Percentiles rank a stretch among this genome's conserved stretches.
phyloP scores from a whole-genome alignment of 2,329 filamentous ascomycete species.

The Fusarium sp. region DNA sequence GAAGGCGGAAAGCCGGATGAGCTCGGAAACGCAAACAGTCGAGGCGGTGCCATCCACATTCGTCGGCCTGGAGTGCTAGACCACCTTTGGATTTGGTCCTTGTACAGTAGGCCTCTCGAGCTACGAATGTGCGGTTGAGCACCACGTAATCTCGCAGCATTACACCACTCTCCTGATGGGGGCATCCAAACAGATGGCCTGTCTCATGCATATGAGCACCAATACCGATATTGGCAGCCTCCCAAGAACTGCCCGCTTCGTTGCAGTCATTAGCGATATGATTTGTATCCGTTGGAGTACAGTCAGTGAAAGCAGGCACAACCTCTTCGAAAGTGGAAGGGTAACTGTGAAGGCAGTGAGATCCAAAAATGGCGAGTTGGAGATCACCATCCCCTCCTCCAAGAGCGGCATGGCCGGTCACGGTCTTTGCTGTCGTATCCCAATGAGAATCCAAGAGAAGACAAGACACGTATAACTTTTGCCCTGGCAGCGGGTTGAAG shows the following conservation, averaged over 20 bases:
- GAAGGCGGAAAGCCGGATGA: constrained; percentile 89
- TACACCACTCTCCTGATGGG: constrained; percentile 88
- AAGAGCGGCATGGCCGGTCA: constrained; percentile 85
- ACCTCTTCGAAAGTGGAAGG: constrained; percentile 90
- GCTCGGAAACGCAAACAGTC: constrained; percentile 89
- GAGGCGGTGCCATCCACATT: constrained; percentile 91
- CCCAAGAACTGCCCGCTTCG: constrained; percentile 91
- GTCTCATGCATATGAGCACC: constrained; percentile 92
- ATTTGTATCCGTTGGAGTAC: constrained; percentile 84
- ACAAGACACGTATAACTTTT: constrained; percentile 88
- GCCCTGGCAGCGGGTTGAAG: constrained; percentile 77
- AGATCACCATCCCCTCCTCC: constrained; percentile 78
- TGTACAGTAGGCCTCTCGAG: constrained; percentile 85
- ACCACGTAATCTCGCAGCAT: constrained; percentile 91
- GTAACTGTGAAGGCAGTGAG: constrained; percentile 90
- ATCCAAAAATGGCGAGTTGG: constrained; percentile 89
- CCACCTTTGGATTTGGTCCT: constrained; percentile 86
- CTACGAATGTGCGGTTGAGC: constrained; percentile 84
- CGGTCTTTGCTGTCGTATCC: constrained; percentile 75
- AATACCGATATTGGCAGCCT: constrained; percentile 93
- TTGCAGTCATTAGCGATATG: constrained; percentile 86
- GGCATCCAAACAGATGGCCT: constrained; percentile 89
- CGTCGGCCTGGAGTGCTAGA: constrained; percentile 77
- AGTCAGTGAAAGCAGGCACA: constrained; percentile 87
- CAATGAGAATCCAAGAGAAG: constrained; percentile 89